Evolutionary conservation across 2,329 filamentous ascomycete genomes (phyloP).

Genomic region (Camptophora hylomeconis): DNA sequence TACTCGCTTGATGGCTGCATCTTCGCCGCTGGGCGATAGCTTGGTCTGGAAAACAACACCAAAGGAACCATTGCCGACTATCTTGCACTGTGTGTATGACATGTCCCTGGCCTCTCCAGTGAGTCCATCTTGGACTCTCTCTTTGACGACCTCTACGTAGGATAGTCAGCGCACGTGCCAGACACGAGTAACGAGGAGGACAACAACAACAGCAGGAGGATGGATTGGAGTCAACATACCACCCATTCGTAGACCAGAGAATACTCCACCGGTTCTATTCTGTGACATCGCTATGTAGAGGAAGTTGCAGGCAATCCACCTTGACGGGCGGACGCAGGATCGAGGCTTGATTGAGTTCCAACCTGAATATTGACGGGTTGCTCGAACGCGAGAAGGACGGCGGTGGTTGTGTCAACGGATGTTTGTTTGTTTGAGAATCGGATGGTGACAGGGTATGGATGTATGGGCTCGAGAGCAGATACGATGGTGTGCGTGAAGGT

Average conservation of each 20-base stretch:
- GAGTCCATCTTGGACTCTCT: slow-evolving; percentile 96
- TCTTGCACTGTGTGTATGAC: slow-evolving; percentile 98
- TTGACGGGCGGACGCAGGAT: slow-evolving; percentile 14
- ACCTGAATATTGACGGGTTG: too few species aligned
- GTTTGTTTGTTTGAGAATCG: too few species aligned
- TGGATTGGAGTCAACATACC: slow-evolving; percentile 63
- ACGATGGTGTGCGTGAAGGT: too few species aligned
- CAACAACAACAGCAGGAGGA: slow-evolving; percentile 14
- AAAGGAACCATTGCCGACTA: slow-evolving; percentile 97
- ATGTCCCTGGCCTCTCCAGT: slow-evolving; percentile 94
- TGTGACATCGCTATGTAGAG: slow-evolving; percentile 57
- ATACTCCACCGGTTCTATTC: slow-evolving; percentile 71
- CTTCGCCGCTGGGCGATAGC: slow-evolving; percentile 91
- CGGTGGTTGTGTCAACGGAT: not conserved
- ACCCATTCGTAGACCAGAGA: slow-evolving; percentile 86
- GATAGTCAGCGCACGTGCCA: slow-evolving; percentile 18
- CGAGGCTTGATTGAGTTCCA: too few species aligned
- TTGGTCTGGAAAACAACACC: slow-evolving; percentile 99
- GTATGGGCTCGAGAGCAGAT: too few species aligned
- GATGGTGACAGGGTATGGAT: too few species aligned
- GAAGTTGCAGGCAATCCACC: slow-evolving; percentile 16
- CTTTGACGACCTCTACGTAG: slow-evolving; percentile 76
- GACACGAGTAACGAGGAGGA: slow-evolving; percentile 11
- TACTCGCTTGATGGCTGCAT: slow-evolving; percentile 97
- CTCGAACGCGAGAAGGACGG: not conserved